These are phyloP conservation scores for Boletus sp. DNA, from an alignment of 768 basidiomycete species.

Conservation along the genomic window DNA sequence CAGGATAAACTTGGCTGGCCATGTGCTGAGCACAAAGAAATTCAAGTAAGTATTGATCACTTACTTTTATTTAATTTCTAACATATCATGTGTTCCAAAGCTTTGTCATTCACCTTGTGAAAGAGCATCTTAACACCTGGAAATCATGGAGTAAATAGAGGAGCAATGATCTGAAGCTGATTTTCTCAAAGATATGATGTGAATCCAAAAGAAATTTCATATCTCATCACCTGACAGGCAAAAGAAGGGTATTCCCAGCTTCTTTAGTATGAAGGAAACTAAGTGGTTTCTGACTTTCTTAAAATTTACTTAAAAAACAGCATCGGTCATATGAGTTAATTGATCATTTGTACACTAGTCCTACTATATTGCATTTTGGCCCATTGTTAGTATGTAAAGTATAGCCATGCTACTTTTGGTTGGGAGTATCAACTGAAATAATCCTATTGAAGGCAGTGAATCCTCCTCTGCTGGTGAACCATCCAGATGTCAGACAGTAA, in stretches of 20 bases:
- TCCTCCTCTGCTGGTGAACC: not conserved
- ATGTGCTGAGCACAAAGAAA: not conserved
- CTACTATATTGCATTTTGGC: too few species aligned
- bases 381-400: not conserved
- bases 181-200: not conserved
- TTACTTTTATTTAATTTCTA: not conserved
- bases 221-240: not conserved
- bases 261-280: not conserved
- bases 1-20: not conserved
- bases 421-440: not conserved
- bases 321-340: not conserved
- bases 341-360: too few species aligned
- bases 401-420: not conserved
- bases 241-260: not conserved
- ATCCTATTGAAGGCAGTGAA: not conserved
- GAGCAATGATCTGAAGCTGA: not conserved
- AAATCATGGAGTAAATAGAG: not conserved
- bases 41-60: not conserved
- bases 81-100: not conserved
- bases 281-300: not conserved
- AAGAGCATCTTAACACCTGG: not conserved
- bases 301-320: not conserved
- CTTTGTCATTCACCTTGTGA: not conserved
- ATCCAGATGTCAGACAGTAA: not conserved
- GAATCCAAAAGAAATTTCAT: not conserved